A percentile compares a stretch with the other conserved stretches of the same genome.
Evolutionary conservation across 2,329 filamentous ascomycete species (phyloP).

Genomic region (Escovopsis sp.): DNA sequence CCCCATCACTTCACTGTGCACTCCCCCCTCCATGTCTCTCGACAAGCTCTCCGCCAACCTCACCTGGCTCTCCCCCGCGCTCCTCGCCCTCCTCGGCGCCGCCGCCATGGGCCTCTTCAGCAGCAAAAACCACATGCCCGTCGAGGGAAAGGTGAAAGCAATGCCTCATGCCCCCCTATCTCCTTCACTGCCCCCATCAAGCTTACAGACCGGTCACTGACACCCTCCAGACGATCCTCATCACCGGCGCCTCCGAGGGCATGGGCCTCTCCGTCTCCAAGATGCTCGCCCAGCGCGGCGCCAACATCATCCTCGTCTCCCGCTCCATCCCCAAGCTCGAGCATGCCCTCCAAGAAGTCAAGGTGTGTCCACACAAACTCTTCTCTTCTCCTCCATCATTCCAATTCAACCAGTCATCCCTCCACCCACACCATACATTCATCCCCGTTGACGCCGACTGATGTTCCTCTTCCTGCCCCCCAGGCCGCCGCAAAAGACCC

Average conservation of each 20-base stretch:
- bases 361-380: conserved; percentile 26
- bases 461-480: background rate
- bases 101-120: conserved; percentile 51
- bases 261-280: conserved; percentile 67
- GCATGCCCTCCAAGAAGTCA: conserved; percentile 48
- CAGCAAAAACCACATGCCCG: conserved; percentile 55
- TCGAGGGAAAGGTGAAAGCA: conserved; percentile 64
- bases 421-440: background rate
- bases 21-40: conserved; percentile 2
- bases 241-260: conserved; percentile 87
- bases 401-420: conserved; percentile 2
- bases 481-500: conserved; percentile 53
- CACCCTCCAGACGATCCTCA: conserved; percentile 53
- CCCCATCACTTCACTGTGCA: no score
- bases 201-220: conserved; percentile 4
- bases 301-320: conserved; percentile 73
- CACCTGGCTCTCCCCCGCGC: conserved; percentile 13
- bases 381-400: background rate
- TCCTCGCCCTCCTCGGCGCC: conserved; percentile 17
- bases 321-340: conserved; percentile 63
- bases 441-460: no score
- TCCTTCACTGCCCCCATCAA: background rate
- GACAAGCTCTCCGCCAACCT: conserved; percentile 3
- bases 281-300: conserved; percentile 66
- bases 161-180: background rate